Evolutionary conservation across 768 basidiomycete genomes (phyloP).

Genomic region (Crepidotus variabilis): DNA sequence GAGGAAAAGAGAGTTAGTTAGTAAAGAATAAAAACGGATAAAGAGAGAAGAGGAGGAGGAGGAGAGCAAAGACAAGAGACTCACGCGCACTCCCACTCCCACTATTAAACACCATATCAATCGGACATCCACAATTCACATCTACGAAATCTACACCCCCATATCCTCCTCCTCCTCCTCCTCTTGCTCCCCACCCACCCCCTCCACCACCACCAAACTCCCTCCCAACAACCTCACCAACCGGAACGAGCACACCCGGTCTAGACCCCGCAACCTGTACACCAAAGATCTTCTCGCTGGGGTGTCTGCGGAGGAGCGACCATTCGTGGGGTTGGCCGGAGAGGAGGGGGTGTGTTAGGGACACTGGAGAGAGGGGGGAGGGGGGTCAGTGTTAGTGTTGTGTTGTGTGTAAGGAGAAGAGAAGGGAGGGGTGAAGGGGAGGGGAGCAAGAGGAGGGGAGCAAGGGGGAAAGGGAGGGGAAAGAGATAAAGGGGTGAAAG

Average conservation of each 20-base stretch:
- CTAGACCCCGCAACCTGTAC: slow-evolving; percentile 92
- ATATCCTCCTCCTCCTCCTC: slow-evolving; percentile 27
- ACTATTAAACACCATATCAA: slow-evolving; percentile 89
- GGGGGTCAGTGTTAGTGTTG: no score
- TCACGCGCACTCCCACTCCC: slow-evolving; percentile 87
- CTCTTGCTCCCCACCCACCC: not conserved
- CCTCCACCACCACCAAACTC: slow-evolving; percentile 38
- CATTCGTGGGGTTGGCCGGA: slow-evolving; percentile 90
- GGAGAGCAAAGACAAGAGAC: slow-evolving; percentile 32
- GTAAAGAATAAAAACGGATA: not conserved
- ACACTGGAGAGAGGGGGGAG: slow-evolving; percentile 51
- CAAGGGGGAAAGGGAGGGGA: not conserved
- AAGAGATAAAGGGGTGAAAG: not conserved
- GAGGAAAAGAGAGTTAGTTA: not conserved
- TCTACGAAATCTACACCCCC: slow-evolving; percentile 82
- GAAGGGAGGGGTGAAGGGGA: not conserved
- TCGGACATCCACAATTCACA: slow-evolving; percentile 95
- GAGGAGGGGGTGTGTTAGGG: slow-evolving; percentile 87
- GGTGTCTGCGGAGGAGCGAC: slow-evolving; percentile 88
- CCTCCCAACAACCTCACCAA: slow-evolving; percentile 75
- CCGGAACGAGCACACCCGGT: slow-evolving; percentile 69
- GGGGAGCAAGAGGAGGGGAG: not conserved
- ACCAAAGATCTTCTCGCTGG: slow-evolving; percentile 83
- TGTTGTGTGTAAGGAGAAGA: not conserved
- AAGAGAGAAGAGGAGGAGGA: no score